These are phyloP conservation scores for Rhexocercosporidium sp. DNA, from an alignment of 2,329 filamentous ascomycete species.

Conservation along the genomic window DNA sequence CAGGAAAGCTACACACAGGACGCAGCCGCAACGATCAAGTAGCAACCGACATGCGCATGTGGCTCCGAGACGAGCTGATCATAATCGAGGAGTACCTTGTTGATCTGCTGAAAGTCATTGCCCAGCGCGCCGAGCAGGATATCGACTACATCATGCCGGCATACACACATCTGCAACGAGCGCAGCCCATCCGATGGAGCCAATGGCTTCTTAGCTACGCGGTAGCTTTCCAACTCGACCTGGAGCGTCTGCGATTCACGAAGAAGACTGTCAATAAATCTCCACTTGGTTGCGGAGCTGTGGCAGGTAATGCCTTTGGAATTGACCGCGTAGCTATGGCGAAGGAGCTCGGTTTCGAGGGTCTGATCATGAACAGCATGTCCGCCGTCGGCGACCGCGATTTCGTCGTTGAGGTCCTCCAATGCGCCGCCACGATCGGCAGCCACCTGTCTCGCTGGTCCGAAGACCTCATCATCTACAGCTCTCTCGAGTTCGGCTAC, in stretches of 20 bases:
- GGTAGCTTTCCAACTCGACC: conserved; percentile 72
- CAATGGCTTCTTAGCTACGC: conserved; percentile 83
- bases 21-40: conserved; percentile 91
- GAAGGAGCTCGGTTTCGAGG: conserved; percentile 79
- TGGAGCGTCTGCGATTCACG: conserved; percentile 70
- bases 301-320: conserved; percentile 82
- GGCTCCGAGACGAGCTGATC: conserved; percentile 77
- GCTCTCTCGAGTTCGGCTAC: conserved; percentile 71
- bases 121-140: conserved; percentile 72
- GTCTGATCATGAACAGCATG: conserved; percentile 52
- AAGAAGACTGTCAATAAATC: conserved; percentile 42
- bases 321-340: conserved; percentile 83
- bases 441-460: conserved; percentile 56
- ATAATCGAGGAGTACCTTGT: conserved; percentile 72
- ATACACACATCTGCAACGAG: conserved; percentile 87
- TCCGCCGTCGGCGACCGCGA: conserved; percentile 53
- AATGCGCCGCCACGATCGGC: conserved; percentile 53
- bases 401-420: conserved; percentile 81
- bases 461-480: conserved; percentile 88
- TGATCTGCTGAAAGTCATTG: conserved; percentile 71
- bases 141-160: conserved; percentile 75
- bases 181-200: conserved; percentile 78
- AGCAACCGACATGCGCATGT: conserved; percentile 88
- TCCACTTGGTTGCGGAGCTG: conserved; percentile 52
- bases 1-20: conserved; percentile 87